These are phyloP conservation scores for Melanogaster broomeanus DNA, from an alignment of 768 basidiomycete genomes.

Conservation along the genomic window DNA sequence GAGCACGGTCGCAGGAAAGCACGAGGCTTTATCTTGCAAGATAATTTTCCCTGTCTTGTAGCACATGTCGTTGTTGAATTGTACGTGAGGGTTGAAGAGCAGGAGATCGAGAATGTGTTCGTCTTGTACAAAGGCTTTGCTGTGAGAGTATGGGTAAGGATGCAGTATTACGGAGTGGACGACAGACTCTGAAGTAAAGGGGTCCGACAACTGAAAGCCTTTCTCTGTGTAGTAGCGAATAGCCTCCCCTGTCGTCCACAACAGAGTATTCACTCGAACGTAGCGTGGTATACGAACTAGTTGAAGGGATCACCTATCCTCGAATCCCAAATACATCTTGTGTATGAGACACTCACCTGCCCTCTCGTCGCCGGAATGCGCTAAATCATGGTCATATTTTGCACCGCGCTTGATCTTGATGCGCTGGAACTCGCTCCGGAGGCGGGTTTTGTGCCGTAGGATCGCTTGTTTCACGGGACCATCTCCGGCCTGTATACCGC, in stretches of 20 bases:
- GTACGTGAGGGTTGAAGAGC: slow-evolving; percentile 64
- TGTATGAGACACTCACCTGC: slow-evolving; percentile 49
- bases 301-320: background rate
- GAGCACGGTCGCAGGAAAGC: slow-evolving; percentile 91
- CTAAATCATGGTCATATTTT: slow-evolving; percentile 64
- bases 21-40: slow-evolving; percentile 97
- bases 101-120: slow-evolving; percentile 82
- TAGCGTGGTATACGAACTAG: slow-evolving; percentile 79
- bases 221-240: slow-evolving; percentile 52
- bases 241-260: slow-evolving; percentile 69
- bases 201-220: slow-evolving; percentile 56
- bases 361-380: slow-evolving; percentile 57
- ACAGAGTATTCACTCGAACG: slow-evolving; percentile 76
- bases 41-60: slow-evolving; percentile 84
- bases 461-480: slow-evolving; percentile 89
- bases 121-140: slow-evolving; percentile 71
- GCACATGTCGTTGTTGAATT: slow-evolving; percentile 69
- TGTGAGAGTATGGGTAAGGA: slow-evolving; percentile 24
- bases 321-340: background rate
- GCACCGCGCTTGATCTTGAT: slow-evolving; percentile 77
- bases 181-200: slow-evolving; percentile 53
- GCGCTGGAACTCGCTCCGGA: slow-evolving; percentile 84
- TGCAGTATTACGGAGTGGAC: background rate
- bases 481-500: slow-evolving; percentile 88
- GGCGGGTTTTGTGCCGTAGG: slow-evolving; percentile 84